These are phyloP conservation scores for Volvariella volvacea DNA, from an alignment of 1,284 basidiomycete species.

Conservation along the genomic window DNA sequence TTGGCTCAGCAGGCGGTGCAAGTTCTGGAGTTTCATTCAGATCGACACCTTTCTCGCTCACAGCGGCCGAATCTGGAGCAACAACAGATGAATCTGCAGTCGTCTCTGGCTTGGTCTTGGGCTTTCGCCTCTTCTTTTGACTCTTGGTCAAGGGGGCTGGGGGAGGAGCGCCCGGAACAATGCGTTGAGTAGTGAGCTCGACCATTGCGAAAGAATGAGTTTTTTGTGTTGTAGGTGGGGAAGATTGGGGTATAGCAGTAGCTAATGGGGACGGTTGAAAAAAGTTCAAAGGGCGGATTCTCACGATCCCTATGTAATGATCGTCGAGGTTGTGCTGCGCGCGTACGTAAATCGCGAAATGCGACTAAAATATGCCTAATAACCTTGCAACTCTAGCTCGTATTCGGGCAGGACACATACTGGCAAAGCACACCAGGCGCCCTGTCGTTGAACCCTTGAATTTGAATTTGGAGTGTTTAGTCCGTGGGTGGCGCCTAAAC, in stretches of 20 bases:
- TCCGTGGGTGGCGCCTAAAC: no score
- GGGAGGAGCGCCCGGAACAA: slow-evolving; percentile 70
- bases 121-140: slow-evolving; percentile 66
- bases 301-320: slow-evolving; percentile 21
- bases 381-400: no score
- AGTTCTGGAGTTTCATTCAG: slow-evolving; percentile 41
- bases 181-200: slow-evolving; percentile 29
- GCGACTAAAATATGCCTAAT: no score
- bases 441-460: no score
- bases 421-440: no score
- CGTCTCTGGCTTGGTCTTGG: slow-evolving; percentile 32
- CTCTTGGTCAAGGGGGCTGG: slow-evolving; percentile 49
- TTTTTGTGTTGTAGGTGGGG: slow-evolving; percentile 14
- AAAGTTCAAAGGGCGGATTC: slow-evolving; percentile 24
- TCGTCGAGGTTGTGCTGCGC: not conserved
- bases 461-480: no score
- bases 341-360: not conserved
- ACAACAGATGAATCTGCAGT: slow-evolving; percentile 21
- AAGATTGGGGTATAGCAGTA: slow-evolving; percentile 10
- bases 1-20: slow-evolving; percentile 39
- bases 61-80: slow-evolving; percentile 42
- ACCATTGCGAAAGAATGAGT: slow-evolving; percentile 12
- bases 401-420: no score
- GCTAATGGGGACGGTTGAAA: slow-evolving; percentile 17
- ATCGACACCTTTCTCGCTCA: slow-evolving; percentile 44